A percentile compares a stretch with the other conserved stretches of the same genome.
Evolutionary conservation across 352 stramenopile genomes (phyloP).

Genomic region (Phytophthora gonapodyides): DNA sequence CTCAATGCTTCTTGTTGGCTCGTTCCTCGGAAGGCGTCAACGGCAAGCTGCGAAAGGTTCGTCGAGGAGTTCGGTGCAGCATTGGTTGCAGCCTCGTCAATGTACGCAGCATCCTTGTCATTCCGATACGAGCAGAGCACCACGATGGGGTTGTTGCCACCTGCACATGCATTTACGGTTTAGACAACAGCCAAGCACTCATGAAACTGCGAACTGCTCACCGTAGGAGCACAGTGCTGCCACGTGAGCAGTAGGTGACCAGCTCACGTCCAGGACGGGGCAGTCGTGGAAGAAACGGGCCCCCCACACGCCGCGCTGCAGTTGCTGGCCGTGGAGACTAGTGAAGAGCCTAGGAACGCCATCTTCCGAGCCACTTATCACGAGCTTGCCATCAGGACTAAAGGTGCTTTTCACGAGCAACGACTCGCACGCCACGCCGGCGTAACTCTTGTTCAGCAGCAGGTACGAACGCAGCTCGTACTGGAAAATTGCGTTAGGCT

Average conservation of each 20-base stretch:
- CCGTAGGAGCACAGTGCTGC: constrained; percentile 68
- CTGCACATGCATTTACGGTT: constrained; percentile 24
- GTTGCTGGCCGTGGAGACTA: constrained; percentile 53
- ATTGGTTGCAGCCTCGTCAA: constrained; percentile 18
- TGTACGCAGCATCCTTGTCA: constrained; percentile 38
- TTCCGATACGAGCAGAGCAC: constrained; percentile 57
- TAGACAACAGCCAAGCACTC: background rate
- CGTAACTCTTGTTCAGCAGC: constrained; percentile 73
- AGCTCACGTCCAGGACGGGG: constrained; percentile 62
- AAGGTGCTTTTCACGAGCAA: constrained; percentile 57
- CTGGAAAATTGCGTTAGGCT: constrained; percentile 65
- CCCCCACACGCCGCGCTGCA: constrained; percentile 58
- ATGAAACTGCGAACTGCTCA: constrained; percentile 8
- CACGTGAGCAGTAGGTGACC: constrained; percentile 65
- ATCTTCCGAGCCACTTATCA: constrained; percentile 67
- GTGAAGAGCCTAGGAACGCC: constrained; percentile 58
- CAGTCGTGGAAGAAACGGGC: constrained; percentile 54
- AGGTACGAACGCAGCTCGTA: constrained; percentile 79
- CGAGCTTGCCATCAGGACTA: constrained; percentile 68
- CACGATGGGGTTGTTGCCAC: constrained; percentile 62
- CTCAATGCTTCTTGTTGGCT: constrained; percentile 17
- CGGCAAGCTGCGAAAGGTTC: constrained; percentile 22
- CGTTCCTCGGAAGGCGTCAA: constrained; percentile 2
- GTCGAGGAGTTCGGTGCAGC: constrained; percentile 1
- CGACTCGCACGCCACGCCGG: constrained; percentile 50